Evolutionary conservation across 2,329 filamentous ascomycete species (phyloP), one percentile per base, ranked within the genome.

Genomic region (Trichoderma koningii): DNA sequence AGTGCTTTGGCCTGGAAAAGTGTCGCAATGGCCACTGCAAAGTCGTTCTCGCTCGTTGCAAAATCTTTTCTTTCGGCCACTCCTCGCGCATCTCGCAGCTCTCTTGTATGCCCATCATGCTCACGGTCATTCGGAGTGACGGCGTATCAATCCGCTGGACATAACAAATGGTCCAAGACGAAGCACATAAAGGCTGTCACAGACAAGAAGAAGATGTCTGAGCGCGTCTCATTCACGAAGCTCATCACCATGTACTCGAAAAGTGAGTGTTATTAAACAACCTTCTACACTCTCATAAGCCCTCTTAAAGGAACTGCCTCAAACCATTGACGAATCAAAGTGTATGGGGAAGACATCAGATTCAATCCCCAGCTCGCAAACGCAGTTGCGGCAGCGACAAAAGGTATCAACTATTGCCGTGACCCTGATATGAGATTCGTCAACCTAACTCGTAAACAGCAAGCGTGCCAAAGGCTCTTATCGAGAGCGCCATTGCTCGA

Each of bases 141-240:
- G 17, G 69, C 81, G 9, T 65, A 71, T 7, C 73, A 78, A 15
- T 77, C 79, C 67, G 88, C 89, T 26, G 93, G 93, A 15, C 93
- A 97, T 79, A 97, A 89, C 77, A 90, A 93, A 75, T 99, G 95
- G 95, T 93, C 92, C 65, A 96, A 95, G 73, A 98, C 97, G 79
- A 91, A 89, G 74, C 95, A 98, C 77, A 92, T 95, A 76, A 99
- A 99, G 78, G 93, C 89, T 59, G 91, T 89, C 67, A 90, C 89
- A 65, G 95, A 99, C 76, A 84, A 84, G 66, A 88, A 89, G 71
- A 97, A 93, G 78, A 92, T 87, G 77, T 84, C 84, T 50, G 83
- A 89, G 70, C 88, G 93, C 34, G 85, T 83, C 53, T 76, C 82
- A 51, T 85, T 96, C 71, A 83, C 89, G 23, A 88, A 91, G 70